Evolutionary conservation across 805 yeast genomes (phyloP), one percentile per base, ranked within the genome.

Genomic region (Jamesozyma piceae): DNA sequence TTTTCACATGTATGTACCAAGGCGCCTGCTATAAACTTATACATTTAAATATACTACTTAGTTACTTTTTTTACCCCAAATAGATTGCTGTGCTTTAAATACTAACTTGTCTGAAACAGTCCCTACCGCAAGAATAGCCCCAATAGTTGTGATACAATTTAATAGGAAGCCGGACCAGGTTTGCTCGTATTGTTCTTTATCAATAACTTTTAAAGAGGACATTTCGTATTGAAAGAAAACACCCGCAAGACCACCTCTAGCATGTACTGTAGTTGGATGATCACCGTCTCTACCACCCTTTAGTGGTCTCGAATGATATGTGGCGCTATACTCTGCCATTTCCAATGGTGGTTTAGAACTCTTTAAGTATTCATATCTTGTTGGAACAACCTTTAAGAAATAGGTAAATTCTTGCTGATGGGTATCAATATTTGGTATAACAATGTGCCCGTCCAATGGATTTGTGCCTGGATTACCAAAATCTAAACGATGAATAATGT

Each of bases 111-210:
- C 98, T 37, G 89, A 63, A 30, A 89, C 77, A 0, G 96, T 82
- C 9, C 95, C 97, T 22, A 90, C 88, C 22, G 96, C 89, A 45
- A 92, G 69, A 10, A 92, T 88, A 38, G 97, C 97, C 9, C 97
- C 97, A 33, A 90, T 73, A 6, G 94, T 86, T 43, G 95, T 82
- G 50, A 92, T 77, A 22, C 84, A 85, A 29, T 89, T 87, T 45
- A 88, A 67, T 21, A 87, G 55, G 58, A 89, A 88, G 1, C 88
- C 84, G 26, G 89, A 80, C 80, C 92, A 83, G 2, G 92, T 73
- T 58, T 80, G 82, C 15, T 62, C 60, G 44, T 69, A 70, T 38
- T 66, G 79, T 62, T 92, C 94, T 44, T 77, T 72, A 65, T 90
- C 87, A 55, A 89, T 84, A 40, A 92, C 88, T 59, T 88, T 87